Evolutionary conservation across 352 stramenopile genomes (phyloP).

Genomic region (Saprolegnia parasitica): DNA sequence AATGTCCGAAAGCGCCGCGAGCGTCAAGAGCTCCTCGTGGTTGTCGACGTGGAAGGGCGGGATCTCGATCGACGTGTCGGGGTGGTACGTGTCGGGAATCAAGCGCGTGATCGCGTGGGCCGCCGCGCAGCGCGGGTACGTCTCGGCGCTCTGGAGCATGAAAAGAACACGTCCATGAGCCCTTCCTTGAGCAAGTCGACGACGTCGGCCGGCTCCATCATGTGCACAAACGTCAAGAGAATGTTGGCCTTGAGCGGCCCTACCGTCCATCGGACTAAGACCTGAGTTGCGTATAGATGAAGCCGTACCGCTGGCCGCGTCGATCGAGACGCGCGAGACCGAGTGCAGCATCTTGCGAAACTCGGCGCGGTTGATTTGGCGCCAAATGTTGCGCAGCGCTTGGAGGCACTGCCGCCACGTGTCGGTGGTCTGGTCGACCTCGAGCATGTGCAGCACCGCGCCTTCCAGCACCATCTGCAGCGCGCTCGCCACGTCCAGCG

Average conservation of each 20-base stretch:
- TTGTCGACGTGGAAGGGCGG: constrained; percentile 71
- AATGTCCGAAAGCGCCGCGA: constrained; percentile 46
- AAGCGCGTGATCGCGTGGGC: constrained; percentile 23
- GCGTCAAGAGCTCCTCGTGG: constrained; percentile 82
- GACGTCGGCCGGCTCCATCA: constrained; percentile 28
- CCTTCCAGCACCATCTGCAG: constrained; percentile 31
- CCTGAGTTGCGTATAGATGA: too few relatives aligned
- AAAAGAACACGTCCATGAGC: constrained; percentile 28
- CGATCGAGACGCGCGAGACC: constrained; percentile 23
- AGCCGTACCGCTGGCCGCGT: constrained; percentile 18
- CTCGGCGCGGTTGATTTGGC: constrained; percentile 27
- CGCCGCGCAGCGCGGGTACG: constrained; percentile 20
- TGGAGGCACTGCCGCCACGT: constrained; percentile 21
- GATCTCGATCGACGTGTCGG: constrained; percentile 15
- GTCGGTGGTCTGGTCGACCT: constrained; percentile 27
- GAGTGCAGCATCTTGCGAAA: constrained; percentile 31
- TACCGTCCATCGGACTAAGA: too few relatives aligned
- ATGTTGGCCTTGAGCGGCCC: constrained; percentile 28
- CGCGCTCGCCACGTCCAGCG: constrained; percentile 19
- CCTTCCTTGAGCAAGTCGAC: constrained; percentile 24
- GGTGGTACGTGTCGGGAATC: constrained; percentile 22
- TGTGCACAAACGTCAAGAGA: constrained; percentile 30
- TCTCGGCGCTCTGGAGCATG: constrained; percentile 26
- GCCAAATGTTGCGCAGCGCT: constrained; percentile 30
- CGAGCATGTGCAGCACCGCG: constrained; percentile 29